Evolutionary conservation across 257 asterid genomes (phyloP), one percentile per base, ranked within the genome.

Genomic region (Nicotiana obtusifolia): DNA sequence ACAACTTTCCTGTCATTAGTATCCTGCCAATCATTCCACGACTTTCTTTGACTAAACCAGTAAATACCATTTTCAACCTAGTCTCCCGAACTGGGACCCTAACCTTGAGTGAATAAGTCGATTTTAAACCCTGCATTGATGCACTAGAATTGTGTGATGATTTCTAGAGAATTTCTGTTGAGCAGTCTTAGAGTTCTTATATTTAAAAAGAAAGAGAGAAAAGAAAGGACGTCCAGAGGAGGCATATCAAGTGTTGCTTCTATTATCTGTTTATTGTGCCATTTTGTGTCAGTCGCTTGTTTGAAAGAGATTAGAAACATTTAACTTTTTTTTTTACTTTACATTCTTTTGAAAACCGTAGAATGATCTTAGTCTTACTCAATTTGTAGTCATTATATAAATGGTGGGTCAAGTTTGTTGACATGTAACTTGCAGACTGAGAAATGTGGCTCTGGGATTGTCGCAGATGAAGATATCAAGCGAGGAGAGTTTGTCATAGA

Each of bases 371-470:
- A 24, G 9, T 75, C 64, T 75, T 49, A 60, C 16, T 71, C 80
- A 26, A 15, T 56, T 24, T 52, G 28, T 49, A 24, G 41, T 49
- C 64, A 1, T 75, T 75, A 49, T 2, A 14, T 75, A 24, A 30
- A 49, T 49, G 24, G 44, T 75, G 47, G 80, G 47, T 75, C 41
- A 75, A 49, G 26, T 75, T 24, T 75, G 80, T 49, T 52, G 44
- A 75, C 64, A 49, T 49, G 80, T 76, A 83, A 78, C 61, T 15
- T 86, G 86, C 97, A 96, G 98, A 96, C 99, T 19, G 95, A 92
- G 88, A 96, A 93, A 88, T 96, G 99, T 91, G 99, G 99, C 84
- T 84, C 91, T 84, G 99, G 99, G 47, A 90, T 96, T 67, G 91
- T 96, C 80, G 97, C 98, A 64, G 98, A 89, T 85, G 99, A 96